Percentiles rank a stretch among this genome's conserved stretches.
Evolutionary conservation across 805 yeast species (phyloP).

Genomic region (Saturnispora silvae): DNA sequence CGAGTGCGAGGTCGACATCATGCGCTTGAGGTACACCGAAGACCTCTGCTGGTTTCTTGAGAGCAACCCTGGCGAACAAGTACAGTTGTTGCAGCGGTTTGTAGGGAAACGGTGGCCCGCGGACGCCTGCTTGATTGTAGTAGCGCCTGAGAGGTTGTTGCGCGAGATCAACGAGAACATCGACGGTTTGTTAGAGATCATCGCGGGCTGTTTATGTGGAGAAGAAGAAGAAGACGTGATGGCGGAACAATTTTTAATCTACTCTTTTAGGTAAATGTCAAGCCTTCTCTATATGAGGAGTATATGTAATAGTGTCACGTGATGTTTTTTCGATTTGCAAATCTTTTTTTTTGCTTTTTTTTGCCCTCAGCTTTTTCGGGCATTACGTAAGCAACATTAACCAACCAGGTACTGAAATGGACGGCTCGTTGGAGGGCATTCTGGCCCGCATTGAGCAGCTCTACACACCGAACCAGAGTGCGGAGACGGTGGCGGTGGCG

Average conservation of each 20-base stretch:
- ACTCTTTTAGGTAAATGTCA: too few relatives aligned
- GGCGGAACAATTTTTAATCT: too few relatives aligned
- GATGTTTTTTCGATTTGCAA: too few relatives aligned
- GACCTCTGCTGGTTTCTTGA: slow-evolving; percentile 57
- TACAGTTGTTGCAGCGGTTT: slow-evolving; percentile 59
- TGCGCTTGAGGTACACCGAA: slow-evolving; percentile 29
- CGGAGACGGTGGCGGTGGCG: slow-evolving; percentile 28
- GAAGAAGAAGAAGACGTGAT: slow-evolving; percentile 1
- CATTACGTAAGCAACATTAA: background rate
- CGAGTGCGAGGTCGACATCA: slow-evolving; percentile 14
- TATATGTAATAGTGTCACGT: too few relatives aligned
- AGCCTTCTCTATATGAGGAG: too few relatives aligned
- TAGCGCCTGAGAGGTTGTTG: slow-evolving; percentile 23
- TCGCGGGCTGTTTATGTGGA: background rate
- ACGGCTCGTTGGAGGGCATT: slow-evolving; percentile 1
- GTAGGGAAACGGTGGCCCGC: slow-evolving; percentile 16
- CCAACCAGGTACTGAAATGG: background rate
- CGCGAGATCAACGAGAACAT: slow-evolving; percentile 31
- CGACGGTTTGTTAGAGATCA: slow-evolving; percentile 28
- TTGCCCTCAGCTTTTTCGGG: too few relatives aligned
- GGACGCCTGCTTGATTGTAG: slow-evolving; percentile 21
- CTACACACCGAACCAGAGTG: slow-evolving; percentile 31
- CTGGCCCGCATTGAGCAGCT: slow-evolving; percentile 29
- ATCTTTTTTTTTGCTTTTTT: too few relatives aligned
- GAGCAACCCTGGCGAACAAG: slow-evolving; percentile 74